phyloP scores from a whole-genome alignment of 1,284 basidiomycete genomes.

The Athelia sp. region DNA sequence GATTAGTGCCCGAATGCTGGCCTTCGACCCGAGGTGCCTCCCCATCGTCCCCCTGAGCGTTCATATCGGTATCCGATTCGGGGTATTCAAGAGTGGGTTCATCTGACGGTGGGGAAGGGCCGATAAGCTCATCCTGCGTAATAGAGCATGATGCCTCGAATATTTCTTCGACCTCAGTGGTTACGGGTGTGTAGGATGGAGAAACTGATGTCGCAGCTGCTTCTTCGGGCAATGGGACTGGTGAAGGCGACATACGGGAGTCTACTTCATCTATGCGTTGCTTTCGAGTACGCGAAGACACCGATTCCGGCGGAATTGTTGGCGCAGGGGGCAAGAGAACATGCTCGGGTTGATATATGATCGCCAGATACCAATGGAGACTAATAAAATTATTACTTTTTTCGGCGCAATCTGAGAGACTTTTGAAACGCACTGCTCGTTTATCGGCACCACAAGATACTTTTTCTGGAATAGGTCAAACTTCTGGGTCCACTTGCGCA shows the following conservation, averaged over 20 bases:
- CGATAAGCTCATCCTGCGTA: constrained; percentile 3
- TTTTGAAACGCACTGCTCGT: constrained; percentile 71
- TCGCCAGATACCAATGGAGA: constrained; percentile 95
- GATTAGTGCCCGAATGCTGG: not conserved
- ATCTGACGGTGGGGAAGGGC: not conserved
- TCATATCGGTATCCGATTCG: not conserved
- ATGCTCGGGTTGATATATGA: constrained; percentile 83
- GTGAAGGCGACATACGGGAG: constrained; percentile 5
- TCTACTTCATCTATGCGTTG: constrained; percentile 11
- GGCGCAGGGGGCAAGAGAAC: constrained; percentile 42
- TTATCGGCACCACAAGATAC: constrained; percentile 93
- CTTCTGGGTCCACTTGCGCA: constrained; percentile 92
- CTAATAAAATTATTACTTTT: too few relatives aligned
- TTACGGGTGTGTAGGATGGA: not conserved
- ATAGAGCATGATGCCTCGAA: constrained; percentile 21
- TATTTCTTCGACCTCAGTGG: constrained; percentile 9
- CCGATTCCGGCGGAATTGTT: constrained; percentile 13
- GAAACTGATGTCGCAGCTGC: constrained; percentile 11
- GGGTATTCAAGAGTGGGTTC: not conserved
- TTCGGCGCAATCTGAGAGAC: constrained; percentile 4
- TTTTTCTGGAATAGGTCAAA: constrained; percentile 88
- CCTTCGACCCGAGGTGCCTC: not conserved
- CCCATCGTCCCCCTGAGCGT: not conserved
- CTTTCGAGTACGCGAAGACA: constrained; percentile 22
- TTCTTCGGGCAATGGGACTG: not conserved